Evolutionary conservation across 2,329 filamentous ascomycete genomes (phyloP), one percentile per base, ranked within the genome.

Genomic region (Colletotrichum somersetense): DNA sequence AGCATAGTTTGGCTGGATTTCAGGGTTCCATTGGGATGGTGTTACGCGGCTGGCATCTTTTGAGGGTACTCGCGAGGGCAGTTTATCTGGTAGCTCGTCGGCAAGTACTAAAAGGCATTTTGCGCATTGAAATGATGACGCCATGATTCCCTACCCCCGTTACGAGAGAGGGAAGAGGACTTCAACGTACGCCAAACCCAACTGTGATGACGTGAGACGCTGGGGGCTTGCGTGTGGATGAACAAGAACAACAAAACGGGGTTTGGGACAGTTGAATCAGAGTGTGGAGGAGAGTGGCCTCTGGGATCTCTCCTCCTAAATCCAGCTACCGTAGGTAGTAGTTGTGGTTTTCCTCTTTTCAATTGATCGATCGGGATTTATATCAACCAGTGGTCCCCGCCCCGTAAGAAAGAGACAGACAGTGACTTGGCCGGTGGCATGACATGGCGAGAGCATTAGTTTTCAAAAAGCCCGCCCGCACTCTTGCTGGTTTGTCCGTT

Each of bases 11-110:
- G 73, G 64, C 61, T 67, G 77, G 83, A 80, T 82, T 86, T 86
- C 82, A 85, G 85, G 86, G 85, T 86, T 83, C 85, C 84, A 86
- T 85, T 87, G 86, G 87, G 86, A 88, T 88, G 89, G 89, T 90
- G 89, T 91, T 91, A 87, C 86, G 86, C 84, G 87, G 87, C 86
- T 88, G 89, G 86, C 87, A 89, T 88, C 87, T 85, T 86, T 87
- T 84, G 83, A 86, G 82, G 80, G 80, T 84, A 83, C 82, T 84
- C 82, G 81, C 78, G 77, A 81, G 80, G 80, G 83, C 83, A 84
- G 83, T 81, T 81, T 76, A 80, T 81, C 81, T 82, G 82, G 80
- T 84, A 86, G 82, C 82, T 84, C 80, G 81, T 83, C 78, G 83
- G 82, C 84, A 85, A 84, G 82, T 84, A 84, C 81, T 80, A 82